A percentile compares a stretch with the other conserved stretches of the same genome.
Conservation (phyloP, 441 rosid species). For the Gossypium aridum region DNA sequence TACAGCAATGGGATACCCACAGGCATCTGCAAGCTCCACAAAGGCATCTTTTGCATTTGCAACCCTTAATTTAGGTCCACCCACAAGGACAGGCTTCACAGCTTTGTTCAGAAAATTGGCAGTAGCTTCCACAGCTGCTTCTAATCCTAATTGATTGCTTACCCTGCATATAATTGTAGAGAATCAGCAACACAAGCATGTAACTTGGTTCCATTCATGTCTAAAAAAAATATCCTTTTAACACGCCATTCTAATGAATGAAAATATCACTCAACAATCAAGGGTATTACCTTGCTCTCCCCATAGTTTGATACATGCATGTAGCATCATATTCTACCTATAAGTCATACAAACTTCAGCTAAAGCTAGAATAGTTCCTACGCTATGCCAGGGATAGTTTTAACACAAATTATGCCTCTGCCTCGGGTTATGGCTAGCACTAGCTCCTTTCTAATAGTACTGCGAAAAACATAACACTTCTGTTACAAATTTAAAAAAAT, state of each 20-base stretch:
- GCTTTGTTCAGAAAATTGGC: conserved; percentile 56
- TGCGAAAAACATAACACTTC: background rate
- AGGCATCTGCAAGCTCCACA: conserved; percentile 47
- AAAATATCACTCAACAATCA: background rate
- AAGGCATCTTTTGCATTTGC: conserved; percentile 45
- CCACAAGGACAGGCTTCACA: conserved; percentile 68
- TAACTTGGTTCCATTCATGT: background rate
- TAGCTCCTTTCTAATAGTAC: background rate
- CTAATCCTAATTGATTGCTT: conserved; percentile 54
- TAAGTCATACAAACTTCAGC: background rate
- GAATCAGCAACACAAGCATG: background rate
- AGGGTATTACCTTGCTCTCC: background rate
- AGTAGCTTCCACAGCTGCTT: conserved; percentile 68
- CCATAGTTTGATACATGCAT: background rate
- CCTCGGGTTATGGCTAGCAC: background rate
- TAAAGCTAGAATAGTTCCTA: background rate
- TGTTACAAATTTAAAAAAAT: background rate
- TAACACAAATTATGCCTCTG: background rate
- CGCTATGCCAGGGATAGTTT: background rate
- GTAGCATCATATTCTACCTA: background rate
- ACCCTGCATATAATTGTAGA: conserved; percentile 27
- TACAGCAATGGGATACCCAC: conserved; percentile 49
- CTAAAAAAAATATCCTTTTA: background rate
- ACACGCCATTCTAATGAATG: background rate
- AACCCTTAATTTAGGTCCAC: conserved; percentile 61